Base-by-base conservation (phyloP, 2,329 filamentous ascomycete genomes). In the Cercospora beticola region DNA sequence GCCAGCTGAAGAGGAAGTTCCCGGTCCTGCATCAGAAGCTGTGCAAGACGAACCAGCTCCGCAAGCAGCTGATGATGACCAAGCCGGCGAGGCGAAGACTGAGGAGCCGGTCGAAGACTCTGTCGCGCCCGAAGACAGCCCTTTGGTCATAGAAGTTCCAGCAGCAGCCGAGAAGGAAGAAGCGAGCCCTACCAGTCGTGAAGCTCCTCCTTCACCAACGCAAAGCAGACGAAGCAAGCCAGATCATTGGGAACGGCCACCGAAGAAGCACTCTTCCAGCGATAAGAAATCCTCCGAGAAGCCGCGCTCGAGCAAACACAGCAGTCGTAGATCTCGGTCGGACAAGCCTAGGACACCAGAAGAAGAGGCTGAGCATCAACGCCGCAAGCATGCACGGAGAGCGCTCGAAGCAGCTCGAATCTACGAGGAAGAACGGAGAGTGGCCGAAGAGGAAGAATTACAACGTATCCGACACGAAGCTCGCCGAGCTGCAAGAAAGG, bases 401-500 rank as follows among this genome's bases (percentile, higher is more conserved):
- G 72, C 71, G 7, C 59, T 65, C 43, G 73, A 76, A 59, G 59
- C 62, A n/a, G 72, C 71, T 46, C 71, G 73, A 16, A 68, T 72
- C 23, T 58, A 62, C 4, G 71, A 74, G 56, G 70, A 74, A 64
- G 73, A 76, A 58, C 63, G 68, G 5, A 56, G 40, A 18, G 59
- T 70, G 14, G 73, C 73, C 6, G 68, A 76, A n/a, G 73, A 76
- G 43, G 73, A 75, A 57, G 74, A 76, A 57, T 59, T 73, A 14
- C 68, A 73, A 12, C 66, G 68, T 1, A 73, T 75, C 18, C 67
- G 74, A 1, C 74, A 75, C 43, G 74, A 76, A 69, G 73, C 72
- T 9, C 66, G 69, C 5, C 69, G 73, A 9, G 73, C 71, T 8
- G 73, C 73, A 12, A 62, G 74, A 23, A 74, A 74, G 65, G 74